These are phyloP conservation scores for Chlorella sp. DNA, from an alignment of 139 green algal species.

Conservation along the genomic window DNA sequence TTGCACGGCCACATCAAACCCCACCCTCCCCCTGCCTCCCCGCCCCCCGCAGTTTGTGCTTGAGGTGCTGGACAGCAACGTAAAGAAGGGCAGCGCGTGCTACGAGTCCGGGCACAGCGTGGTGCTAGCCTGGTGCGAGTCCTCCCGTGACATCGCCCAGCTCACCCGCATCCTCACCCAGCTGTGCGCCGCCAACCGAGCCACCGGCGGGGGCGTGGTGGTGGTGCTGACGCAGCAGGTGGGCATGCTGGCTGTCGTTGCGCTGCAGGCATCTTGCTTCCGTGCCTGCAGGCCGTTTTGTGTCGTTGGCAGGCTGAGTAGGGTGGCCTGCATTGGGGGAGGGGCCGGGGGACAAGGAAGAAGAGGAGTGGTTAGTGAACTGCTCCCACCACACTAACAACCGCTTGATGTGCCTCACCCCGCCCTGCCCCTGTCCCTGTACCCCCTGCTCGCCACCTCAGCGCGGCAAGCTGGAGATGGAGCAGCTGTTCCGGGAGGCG, in stretches of 20 bases:
- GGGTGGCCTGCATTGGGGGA: too few relatives aligned
- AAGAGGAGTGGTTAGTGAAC: too few relatives aligned
- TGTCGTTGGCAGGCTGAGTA: too few relatives aligned
- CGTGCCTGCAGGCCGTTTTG: too few relatives aligned
- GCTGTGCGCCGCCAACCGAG: constrained; percentile 27
- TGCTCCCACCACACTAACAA: too few relatives aligned
- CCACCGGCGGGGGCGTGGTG: not conserved
- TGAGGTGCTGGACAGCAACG: constrained; percentile 58
- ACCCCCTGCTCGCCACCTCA: not conserved
- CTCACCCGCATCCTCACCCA: constrained; percentile 25
- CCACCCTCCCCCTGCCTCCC: constrained; percentile 9
- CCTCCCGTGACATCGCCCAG: constrained; percentile 4
- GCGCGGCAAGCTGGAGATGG: constrained; percentile 68
- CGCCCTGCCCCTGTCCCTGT: not conserved
- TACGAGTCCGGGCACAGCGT: constrained; percentile 58
- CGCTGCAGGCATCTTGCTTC: too few relatives aligned
- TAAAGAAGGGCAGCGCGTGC: constrained; percentile 56
- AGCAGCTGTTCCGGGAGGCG: constrained; percentile 49
- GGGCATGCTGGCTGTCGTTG: too few relatives aligned
- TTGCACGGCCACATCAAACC: not conserved
- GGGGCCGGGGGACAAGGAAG: too few relatives aligned
- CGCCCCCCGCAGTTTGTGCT: constrained; percentile 37
- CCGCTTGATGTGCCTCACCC: not conserved
- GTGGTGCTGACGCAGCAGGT: constrained; percentile 30
- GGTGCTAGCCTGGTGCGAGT: constrained; percentile 33